These are phyloP conservation scores for Macrocystidia cucumis DNA, from an alignment of 1,284 basidiomycete genomes.

Conservation along the genomic window DNA sequence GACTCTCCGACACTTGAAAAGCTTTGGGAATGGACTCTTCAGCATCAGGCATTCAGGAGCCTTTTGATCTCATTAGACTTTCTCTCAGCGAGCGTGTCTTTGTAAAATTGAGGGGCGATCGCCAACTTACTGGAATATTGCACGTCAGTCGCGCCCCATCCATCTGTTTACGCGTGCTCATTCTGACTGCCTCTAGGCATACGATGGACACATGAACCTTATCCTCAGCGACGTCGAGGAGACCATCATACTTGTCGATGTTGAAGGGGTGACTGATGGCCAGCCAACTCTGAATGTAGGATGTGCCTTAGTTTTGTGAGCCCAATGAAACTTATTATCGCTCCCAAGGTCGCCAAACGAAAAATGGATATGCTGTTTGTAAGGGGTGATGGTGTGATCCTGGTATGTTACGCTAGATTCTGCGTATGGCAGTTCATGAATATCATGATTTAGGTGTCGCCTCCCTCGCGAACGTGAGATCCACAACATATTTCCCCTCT, in stretches of 20 bases:
- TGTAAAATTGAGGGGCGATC: conserved; percentile 93
- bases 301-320: conserved; percentile 6
- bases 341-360: conserved; percentile 86
- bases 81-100: conserved; percentile 95
- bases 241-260: conserved; percentile 88
- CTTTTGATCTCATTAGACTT: conserved; percentile 96
- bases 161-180: conserved; percentile 9
- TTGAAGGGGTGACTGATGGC: conserved; percentile 44
- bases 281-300: conserved; percentile 58
- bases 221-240: conserved; percentile 98
- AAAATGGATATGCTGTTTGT: conserved; percentile 99
- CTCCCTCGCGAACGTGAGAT: conserved; percentile 54
- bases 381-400: conserved; percentile 89
- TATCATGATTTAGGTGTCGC: conserved; percentile 52
- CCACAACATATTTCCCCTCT: conserved; percentile 1
- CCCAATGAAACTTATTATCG: too few relatives aligned
- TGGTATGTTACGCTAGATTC: conserved; percentile 44
- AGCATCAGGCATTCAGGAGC: conserved; percentile 81
- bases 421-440: conserved; percentile 1
- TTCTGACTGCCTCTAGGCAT: conserved; percentile 56
- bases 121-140: conserved; percentile 87
- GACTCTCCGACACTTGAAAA: too few relatives aligned
- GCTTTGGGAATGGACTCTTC: conserved; percentile 80
- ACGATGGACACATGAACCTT: conserved; percentile 99
- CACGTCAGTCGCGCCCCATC: conserved; percentile 57